A percentile compares a stretch with the other conserved stretches of the same genome.
Conservation (phyloP, 2,329 filamentous ascomycete genomes). For the Albophoma yamanashiensis region DNA sequence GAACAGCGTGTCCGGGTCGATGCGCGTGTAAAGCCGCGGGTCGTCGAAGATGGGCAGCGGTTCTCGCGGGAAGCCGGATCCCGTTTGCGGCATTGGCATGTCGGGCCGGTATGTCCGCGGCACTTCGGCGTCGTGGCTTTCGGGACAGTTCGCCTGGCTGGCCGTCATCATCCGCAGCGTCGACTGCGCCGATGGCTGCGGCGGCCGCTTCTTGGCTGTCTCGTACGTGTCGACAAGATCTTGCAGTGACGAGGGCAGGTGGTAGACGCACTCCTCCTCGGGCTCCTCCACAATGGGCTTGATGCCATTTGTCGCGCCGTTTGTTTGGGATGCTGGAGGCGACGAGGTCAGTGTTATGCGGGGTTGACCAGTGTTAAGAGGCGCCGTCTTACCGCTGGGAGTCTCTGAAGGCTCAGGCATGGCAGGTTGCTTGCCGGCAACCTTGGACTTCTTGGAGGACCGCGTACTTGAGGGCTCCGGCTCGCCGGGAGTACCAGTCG, state of each 20-base stretch:
- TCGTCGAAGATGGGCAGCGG: constrained; percentile 89
- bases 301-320: constrained; percentile 41
- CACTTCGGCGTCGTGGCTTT: constrained; percentile 68
- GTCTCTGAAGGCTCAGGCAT: constrained; percentile 30
- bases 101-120: constrained; percentile 79
- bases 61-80: constrained; percentile 82
- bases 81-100: constrained; percentile 62
- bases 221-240: constrained; percentile 91
- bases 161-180: constrained; percentile 65
- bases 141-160: constrained; percentile 64
- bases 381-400: constrained; percentile 28
- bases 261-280: constrained; percentile 77
- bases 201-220: constrained; percentile 60
- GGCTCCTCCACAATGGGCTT: constrained; percentile 30
- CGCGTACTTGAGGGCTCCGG: constrained; percentile 16
- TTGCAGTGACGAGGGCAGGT: constrained; percentile 78
- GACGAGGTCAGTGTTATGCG: background rate
- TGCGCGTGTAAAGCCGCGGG: constrained; percentile 72
- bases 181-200: constrained; percentile 50
- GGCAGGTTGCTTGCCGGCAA: constrained; percentile 31
- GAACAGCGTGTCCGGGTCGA: constrained; percentile 93
- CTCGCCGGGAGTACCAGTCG: constrained; percentile 15
- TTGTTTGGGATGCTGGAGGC: constrained; percentile 30
- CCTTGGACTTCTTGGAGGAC: constrained; percentile 29
- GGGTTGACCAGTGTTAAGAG: no score